Conservation (phyloP, 768 basidiomycete genomes). For the Termitomyces sp. region DNA sequence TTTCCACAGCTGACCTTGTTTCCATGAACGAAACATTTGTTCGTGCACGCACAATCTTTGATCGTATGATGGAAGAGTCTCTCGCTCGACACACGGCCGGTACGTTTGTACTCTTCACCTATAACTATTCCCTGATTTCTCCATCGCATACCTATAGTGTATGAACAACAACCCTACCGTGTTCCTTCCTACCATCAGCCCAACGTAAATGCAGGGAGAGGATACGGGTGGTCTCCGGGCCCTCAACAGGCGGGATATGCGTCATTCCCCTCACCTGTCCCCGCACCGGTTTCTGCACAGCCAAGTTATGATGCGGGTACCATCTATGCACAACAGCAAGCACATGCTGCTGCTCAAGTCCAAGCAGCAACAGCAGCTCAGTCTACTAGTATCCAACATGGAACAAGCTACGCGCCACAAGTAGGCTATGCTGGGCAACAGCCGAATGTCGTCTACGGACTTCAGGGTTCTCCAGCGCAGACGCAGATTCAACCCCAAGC, state of each 20-base stretch:
- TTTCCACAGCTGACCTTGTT: conserved; percentile 73
- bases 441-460: conserved; percentile 28
- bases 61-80: conserved; percentile 91
- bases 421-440: conserved; percentile 27
- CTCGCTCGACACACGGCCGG: conserved; percentile 67
- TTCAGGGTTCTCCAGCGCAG: conserved; percentile 36
- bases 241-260: conserved; percentile 28
- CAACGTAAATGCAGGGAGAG: conserved; percentile 17
- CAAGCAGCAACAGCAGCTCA: conserved; percentile 4
- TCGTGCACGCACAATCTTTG: conserved; percentile 84
- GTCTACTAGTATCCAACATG: background rate
- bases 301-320: conserved; percentile 15
- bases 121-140: background rate
- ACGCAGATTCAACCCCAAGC: conserved; percentile 17
- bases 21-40: conserved; percentile 95
- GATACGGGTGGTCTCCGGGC: conserved; percentile 48
- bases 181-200: conserved; percentile 17
- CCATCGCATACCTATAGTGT: conserved; percentile 30
- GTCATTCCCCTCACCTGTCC: conserved; percentile 24
- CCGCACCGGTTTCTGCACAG: conserved; percentile 11
- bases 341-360: conserved; percentile 1
- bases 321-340: conserved; percentile 17
- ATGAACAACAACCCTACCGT: conserved; percentile 40
- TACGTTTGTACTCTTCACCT: conserved; percentile 23
- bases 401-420: conserved; percentile 20